These are phyloP conservation scores for Raphidocelis subcapitata DNA, from an alignment of 139 green algal genomes.

Conservation along the genomic window DNA sequence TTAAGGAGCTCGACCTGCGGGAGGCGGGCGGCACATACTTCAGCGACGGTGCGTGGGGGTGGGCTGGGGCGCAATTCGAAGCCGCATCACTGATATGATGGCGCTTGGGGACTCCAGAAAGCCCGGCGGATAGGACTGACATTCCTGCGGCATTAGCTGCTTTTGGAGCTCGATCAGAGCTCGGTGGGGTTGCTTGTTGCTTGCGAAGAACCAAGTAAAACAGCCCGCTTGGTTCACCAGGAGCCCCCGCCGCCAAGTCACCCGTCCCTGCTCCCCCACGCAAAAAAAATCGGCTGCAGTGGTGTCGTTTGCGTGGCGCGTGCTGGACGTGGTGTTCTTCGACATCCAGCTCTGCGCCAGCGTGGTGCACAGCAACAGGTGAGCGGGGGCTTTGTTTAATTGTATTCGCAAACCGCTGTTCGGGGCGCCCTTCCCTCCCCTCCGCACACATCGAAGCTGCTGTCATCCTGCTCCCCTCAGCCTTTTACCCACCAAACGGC, in stretches of 20 bases:
- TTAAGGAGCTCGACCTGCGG: slow-evolving; percentile 41
- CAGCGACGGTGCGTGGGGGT: slow-evolving; percentile 8
- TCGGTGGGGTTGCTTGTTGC: too few relatives aligned
- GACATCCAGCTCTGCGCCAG: slow-evolving; percentile 45
- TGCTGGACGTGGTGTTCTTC: slow-evolving; percentile 41
- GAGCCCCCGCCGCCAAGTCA: too few relatives aligned
- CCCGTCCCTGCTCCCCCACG: too few relatives aligned
- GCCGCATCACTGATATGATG: neutral
- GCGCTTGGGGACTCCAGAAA: neutral
- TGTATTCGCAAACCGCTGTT: too few relatives aligned
- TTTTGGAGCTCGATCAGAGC: too few relatives aligned
- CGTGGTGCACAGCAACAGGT: slow-evolving; percentile 41
- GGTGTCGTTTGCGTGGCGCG: slow-evolving; percentile 12
- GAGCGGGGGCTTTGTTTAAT: too few relatives aligned
- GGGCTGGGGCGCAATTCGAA: neutral
- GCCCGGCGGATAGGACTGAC: neutral
- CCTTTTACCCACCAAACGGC: too few relatives aligned
- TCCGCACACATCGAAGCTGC: too few relatives aligned
- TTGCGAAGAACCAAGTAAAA: too few relatives aligned
- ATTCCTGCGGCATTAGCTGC: neutral
- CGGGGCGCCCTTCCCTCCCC: too few relatives aligned
- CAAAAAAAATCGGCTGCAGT: slow-evolving; percentile 9
- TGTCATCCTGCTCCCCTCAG: too few relatives aligned
- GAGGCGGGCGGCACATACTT: slow-evolving; percentile 28
- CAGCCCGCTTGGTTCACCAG: too few relatives aligned